Base-by-base conservation (phyloP, 2,329 filamentous ascomycete species). In the Aureobasidium lini region DNA sequence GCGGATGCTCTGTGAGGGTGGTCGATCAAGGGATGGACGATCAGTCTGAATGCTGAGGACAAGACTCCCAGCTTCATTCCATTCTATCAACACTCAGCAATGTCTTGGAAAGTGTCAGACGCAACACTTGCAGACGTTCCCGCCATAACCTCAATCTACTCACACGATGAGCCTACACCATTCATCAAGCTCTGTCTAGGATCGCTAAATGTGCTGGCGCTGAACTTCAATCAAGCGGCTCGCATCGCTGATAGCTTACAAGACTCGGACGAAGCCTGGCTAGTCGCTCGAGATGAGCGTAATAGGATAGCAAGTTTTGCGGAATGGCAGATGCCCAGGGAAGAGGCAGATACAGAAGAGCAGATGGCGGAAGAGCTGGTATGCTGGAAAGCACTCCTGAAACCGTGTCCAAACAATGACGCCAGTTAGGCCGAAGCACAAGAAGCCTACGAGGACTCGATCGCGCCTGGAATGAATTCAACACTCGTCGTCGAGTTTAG, bases 291-390 rank as follows among this genome's bases (percentile, higher is more conserved):
- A 31, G 37, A 62, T 39, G 57, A 46, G 32, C 28, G 31, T 31
- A 52, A 59, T 31, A 59, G 39, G 32, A 59, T 48, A 36, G 48
- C 42, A 31, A 34, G 44, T 16, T 59, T 59, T 32, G 57, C 48
- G 2, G 29, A 59, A 23, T 59, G 57, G 57, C 37, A 44, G 15
- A 23, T 59, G 37, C 47, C 57, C 16, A 59, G 36, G n/a, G 47
- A n/a, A 23, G 47, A 59, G 50, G 57, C 53, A 43, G 44, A 60
- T 3, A 32, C 8, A n/a, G 34, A 50, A 46, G 44, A 59, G 37
- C 31, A 59, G 31, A 36, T 47, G 52, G 48, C 57, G 39, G 43
- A 61, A 59, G 47, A 59, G 43, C 54, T 56, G 43, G 54, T 58
- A 42, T 18, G 43, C 28, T 31, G 10, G 4, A 9, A 5, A 28